Evolutionary conservation across 352 stramenopile genomes (phyloP), one percentile per base, ranked within the genome.

Genomic region (Thraustotheca clavata): DNA sequence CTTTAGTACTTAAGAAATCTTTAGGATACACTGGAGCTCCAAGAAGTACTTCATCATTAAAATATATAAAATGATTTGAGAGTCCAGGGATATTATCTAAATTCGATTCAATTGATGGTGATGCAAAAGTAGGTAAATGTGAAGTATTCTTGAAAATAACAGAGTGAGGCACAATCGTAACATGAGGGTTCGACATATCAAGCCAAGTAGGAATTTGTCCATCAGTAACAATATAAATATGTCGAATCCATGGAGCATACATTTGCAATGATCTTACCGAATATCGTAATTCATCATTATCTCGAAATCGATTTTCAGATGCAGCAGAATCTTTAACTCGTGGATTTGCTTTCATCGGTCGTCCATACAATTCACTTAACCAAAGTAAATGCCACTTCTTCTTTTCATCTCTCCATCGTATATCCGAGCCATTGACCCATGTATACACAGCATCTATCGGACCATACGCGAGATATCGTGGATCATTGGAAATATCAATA

Each of bases 21-120:
- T 96, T 87, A 0, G 94, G 94, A 52, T 79, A 74, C 11, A 96
- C 82, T 9, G 75, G 73, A 14, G 86, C 77, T 36, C 92, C 94
- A 0, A 98, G 74, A 65, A 98, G 94, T 12, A 98, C 91, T 70
- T 98, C 93, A 70, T 98, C 94, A 69, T 98, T 98, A 66, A 98
- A 97, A 72, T 98, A 98, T 4, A 98, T 60, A 68, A 98, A 98
- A 60, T 86, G 82, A 24, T 94, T 73, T 57, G 85, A 96, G 5
- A 98, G 73, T 1, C 87, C 89, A 0, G 86, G 89, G 60, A 98
- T 97, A 62, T 89, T 88, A 71, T 98, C 94, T 9, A 98, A 63
- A 59, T 91, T 94, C 75, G 88, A 87, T 73, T 98, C 92, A 65
- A 98, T 98, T n/a, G 94, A 82, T 1, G 93, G 89, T 8, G 92